Base-by-base conservation (phyloP, 371 early-diverging fungal species). In the Circinella minor region DNA sequence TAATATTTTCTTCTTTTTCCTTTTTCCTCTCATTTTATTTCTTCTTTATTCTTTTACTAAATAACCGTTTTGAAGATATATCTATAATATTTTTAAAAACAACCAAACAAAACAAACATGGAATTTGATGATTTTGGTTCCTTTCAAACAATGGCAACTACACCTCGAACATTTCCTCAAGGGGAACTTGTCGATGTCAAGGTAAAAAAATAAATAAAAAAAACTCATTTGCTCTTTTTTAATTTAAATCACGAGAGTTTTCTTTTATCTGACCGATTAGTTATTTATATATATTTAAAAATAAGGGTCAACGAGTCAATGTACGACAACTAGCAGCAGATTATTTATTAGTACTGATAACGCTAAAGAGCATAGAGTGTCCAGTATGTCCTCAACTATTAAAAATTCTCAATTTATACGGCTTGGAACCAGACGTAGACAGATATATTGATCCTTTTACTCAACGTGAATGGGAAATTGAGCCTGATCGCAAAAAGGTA, bases 121-220 rank as follows among this genome's bases (percentile, higher is more conserved):
- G 68, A 68, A 47, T 61, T 71, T 49, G 62, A 66, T n/a, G 51
- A 46, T 63, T 69, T 75, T 27, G 27, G 57, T 34, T 36, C 36
- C 36, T 74, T 82, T 63, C 78, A 78, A 36, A 77, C 80, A 36
- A 80, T 82, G 79, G 73, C 83, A 48, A 77, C 74, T 4, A 73
- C 77, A 1, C 80, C 83, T 54, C 49, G 79, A 15, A 63, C 71
- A 10, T 78, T 82, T 67, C 78, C 83, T n/a, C 65, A 59, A 43
- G 67, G 69, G 36, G 57, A 74, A 17, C 46, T 80, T 43, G 61
- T 63, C 3, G 83, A 82, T 55, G 69, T 82, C 54, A 36, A 73
- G 48, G 83, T 82, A 80, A 48, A 54, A 48, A 15, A 43, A n/a
- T n/a, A n/a, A n/a, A n/a, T n/a, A n/a, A 9, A 43, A 43, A 43